These are phyloP conservation scores for Proteromonas lacertae DNA, from an alignment of 352 stramenopile genomes.

Conservation along the genomic window DNA sequence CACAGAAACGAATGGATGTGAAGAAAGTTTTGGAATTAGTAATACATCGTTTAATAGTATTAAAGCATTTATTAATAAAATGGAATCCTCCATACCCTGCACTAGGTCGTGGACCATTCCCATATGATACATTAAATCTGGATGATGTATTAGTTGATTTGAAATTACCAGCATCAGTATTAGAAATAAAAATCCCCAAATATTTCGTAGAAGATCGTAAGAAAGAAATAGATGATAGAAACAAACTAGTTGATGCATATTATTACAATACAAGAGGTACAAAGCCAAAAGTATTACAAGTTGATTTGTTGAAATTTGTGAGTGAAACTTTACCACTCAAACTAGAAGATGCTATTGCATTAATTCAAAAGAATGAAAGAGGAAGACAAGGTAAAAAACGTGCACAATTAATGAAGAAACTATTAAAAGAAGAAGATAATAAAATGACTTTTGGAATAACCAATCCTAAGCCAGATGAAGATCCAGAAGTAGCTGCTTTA, in stretches of 20 bases:
- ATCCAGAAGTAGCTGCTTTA: slow-evolving; percentile 43
- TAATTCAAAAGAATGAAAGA: slow-evolving; percentile 49
- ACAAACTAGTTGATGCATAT: slow-evolving; percentile 40
- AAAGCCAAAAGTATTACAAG: no score
- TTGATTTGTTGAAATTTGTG: no score
- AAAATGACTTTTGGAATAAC: slow-evolving; percentile 27
- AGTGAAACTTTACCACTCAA: slow-evolving; percentile 3
- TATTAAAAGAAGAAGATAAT: slow-evolving; percentile 37
- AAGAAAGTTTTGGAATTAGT: slow-evolving; percentile 52
- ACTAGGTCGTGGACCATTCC: slow-evolving; percentile 25
- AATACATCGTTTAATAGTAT: slow-evolving; percentile 30
- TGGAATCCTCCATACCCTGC: slow-evolving; percentile 56
- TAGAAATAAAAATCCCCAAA: slow-evolving; percentile 44
- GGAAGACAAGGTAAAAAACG: slow-evolving; percentile 39
- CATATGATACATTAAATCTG: slow-evolving; percentile 68
- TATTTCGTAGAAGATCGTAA: slow-evolving; percentile 32
- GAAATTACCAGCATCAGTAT: slow-evolving; percentile 45
- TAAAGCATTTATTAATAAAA: slow-evolving; percentile 58
- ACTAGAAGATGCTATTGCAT: slow-evolving; percentile 28
- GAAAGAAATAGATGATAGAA: slow-evolving; percentile 20
- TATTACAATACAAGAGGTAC: slow-evolving; percentile 47
- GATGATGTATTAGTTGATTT: slow-evolving; percentile 58
- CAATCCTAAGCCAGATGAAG: slow-evolving; percentile 24
- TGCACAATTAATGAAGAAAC: slow-evolving; percentile 20
- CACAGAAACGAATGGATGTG: slow-evolving; percentile 64